Evolutionary conservation across 805 yeast genomes (phyloP).

Genomic region (Kuraishia borneana): DNA sequence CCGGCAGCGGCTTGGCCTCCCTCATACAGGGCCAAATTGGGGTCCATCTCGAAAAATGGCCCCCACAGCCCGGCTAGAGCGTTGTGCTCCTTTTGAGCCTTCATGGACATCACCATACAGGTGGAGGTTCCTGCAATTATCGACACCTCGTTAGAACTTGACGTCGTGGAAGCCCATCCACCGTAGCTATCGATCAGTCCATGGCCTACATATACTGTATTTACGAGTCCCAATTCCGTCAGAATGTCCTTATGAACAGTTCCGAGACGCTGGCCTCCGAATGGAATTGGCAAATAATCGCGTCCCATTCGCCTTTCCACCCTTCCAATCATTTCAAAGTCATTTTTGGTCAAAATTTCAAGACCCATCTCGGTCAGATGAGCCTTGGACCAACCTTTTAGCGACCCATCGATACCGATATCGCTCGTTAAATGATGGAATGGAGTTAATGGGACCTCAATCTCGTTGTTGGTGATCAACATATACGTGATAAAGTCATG

Average conservation of each 20-base stretch:
- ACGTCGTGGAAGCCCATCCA: constrained; percentile 33
- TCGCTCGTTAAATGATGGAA: not conserved
- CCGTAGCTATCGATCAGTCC: constrained; percentile 55
- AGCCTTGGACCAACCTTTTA: constrained; percentile 37
- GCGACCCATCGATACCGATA: constrained; percentile 44
- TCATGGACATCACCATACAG: constrained; percentile 28
- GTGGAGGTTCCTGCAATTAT: constrained; percentile 58
- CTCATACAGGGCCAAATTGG: constrained; percentile 26
- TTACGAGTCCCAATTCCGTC: constrained; percentile 1
- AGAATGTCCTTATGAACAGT: constrained; percentile 2
- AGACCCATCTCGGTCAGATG: constrained; percentile 16
- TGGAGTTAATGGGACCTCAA: not conserved
- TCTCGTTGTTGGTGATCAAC: constrained; percentile 10
- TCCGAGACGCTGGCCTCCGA: constrained; percentile 20
- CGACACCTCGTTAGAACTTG: constrained; percentile 19
- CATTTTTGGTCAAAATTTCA: constrained; percentile 3
- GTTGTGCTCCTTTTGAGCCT: constrained; percentile 7
- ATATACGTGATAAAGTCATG: constrained; percentile 30
- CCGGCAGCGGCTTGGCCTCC: constrained; percentile 56
- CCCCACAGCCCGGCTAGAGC: constrained; percentile 46
- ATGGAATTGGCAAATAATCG: constrained; percentile 13
- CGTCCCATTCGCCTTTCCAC: constrained; percentile 9
- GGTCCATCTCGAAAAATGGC: constrained; percentile 32
- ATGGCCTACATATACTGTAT: constrained; percentile 17
- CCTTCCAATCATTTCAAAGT: constrained; percentile 18